Conservation (phyloP, 73 alveolate species). For the Tetrahymena borealis region DNA sequence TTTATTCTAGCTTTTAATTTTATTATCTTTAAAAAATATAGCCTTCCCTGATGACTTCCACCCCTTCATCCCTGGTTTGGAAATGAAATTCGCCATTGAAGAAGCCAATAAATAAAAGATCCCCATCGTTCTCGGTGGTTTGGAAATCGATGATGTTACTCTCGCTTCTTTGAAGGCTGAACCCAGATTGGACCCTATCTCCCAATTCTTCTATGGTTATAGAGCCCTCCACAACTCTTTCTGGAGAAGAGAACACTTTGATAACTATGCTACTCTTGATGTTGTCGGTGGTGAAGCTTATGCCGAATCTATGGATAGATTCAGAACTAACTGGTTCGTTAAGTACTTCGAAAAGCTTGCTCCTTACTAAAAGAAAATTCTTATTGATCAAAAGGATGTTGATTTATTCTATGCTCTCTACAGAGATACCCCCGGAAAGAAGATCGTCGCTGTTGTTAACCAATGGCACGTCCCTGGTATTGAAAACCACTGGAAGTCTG, state of each 20-base stretch:
- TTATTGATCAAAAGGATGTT: constrained; percentile 64
- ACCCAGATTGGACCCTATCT: constrained; percentile 34
- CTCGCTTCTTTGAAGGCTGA: constrained; percentile 31
- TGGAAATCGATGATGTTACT: constrained; percentile 45
- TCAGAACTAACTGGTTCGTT: constrained; percentile 61
- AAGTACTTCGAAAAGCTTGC: constrained; percentile 51
- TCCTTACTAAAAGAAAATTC: constrained; percentile 65
- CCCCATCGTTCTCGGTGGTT: constrained; percentile 58
- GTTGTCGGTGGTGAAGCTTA: constrained; percentile 53
- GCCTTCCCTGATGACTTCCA: constrained; percentile 55
- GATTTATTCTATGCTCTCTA: constrained; percentile 59
- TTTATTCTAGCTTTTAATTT: too few relatives aligned
- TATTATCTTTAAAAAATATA: neutral
- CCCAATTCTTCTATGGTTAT: neutral
- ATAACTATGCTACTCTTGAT: constrained; percentile 27
- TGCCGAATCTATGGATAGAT: constrained; percentile 59
- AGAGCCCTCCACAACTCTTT: constrained; percentile 10
- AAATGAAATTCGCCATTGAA: constrained; percentile 68
- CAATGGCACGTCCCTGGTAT: constrained; percentile 80
- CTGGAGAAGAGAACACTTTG: constrained; percentile 51
- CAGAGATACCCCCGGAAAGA: constrained; percentile 54
- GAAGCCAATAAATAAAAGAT: constrained; percentile 64
- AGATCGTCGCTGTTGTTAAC: constrained; percentile 75
- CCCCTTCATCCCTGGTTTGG: constrained; percentile 71
- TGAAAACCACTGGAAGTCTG: constrained; percentile 66